Percentiles rank a stretch among this genome's conserved stretches.
phyloP scores from a whole-genome alignment of 176 grass and related monocot species.

The Zizania latifolia region DNA sequence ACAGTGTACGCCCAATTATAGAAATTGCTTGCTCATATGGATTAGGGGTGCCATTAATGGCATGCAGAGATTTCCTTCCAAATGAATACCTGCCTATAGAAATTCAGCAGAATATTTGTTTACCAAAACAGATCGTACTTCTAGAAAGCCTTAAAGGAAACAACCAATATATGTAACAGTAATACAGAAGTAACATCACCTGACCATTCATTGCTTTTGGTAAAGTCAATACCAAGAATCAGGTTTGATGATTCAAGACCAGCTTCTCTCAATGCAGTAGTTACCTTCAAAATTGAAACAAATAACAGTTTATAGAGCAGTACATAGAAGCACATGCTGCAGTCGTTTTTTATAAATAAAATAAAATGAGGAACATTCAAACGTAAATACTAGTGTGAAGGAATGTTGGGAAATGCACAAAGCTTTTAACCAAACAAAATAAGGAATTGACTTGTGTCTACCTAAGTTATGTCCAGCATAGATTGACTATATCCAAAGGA shows the following conservation, averaged over 20 bases:
- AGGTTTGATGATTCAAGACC: slow-evolving; percentile 96
- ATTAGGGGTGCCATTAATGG: slow-evolving; percentile 54
- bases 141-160: slow-evolving; percentile 9
- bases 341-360: not conserved
- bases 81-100: slow-evolving; percentile 65
- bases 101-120: slow-evolving; percentile 6
- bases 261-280: slow-evolving; percentile 76
- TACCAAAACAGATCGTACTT: not conserved
- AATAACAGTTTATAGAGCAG: not conserved
- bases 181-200: slow-evolving; percentile 38
- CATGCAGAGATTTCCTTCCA: slow-evolving; percentile 75
- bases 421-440: not conserved
- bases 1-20: slow-evolving; percentile 89
- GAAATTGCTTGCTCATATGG: slow-evolving; percentile 98
- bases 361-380: not conserved
- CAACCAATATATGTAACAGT: not conserved
- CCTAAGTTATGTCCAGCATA: not conserved
- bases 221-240: slow-evolving; percentile 91
- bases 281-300: slow-evolving; percentile 43
- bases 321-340: not conserved
- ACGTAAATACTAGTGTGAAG: not conserved
- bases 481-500: not conserved
- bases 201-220: slow-evolving; percentile 99
- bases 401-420: not conserved
- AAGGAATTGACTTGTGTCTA: not conserved